Base-by-base conservation (phyloP, 129 eudicot genomes). In the Lactuca saligna region DNA sequence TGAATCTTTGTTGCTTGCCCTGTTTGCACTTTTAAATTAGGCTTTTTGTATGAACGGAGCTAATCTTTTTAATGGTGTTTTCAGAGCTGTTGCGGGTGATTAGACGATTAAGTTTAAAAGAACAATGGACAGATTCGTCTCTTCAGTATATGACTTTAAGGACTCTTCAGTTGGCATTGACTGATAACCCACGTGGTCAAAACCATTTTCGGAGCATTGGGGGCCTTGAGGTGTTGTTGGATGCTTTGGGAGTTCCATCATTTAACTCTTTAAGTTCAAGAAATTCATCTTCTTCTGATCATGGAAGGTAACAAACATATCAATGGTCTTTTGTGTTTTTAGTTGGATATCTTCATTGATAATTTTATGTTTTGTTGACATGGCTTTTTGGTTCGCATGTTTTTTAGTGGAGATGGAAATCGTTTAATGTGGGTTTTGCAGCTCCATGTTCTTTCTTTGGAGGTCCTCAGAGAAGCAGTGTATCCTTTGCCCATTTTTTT, bases 131-230 rank as follows among this genome's bases (percentile, higher is more conserved):
- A 12, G 80, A 85, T 80, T 72, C 81, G 54, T 76, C 81, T 16
- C 93, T 94, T 80, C 96, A 89, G 80, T 82, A 85, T 78, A 75
- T 85, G 67, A 94, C 91, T 68, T 71, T 94, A 71, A 87, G 87
- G 74, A 85, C 91, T 80, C 94, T 94, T 70, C 96, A 74, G 69
- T 77, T 85, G 75, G 88, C 94, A 69, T 69, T 94, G 80, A 80
- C 79, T 65, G 88, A 82, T 61, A 94, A 94, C 61, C 75, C 93
- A 61, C 97, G 97, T 53, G 93, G 96, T 74, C 99, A 94, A 74
- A 94, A 94, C 82, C 99, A 89, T 87, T 94, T 94, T 70, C 84
- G 99, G 77, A 94, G 99, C 74, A 90, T 94, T 76, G 99, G 97
- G 9, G 99, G 99, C 31, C 89, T 94, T 86, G 99, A 94, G 75